A percentile compares a stretch with the other conserved stretches of the same genome.
Conservation (phyloP, 2,329 filamentous ascomycete species). For the Arthrobotrys iridis region DNA sequence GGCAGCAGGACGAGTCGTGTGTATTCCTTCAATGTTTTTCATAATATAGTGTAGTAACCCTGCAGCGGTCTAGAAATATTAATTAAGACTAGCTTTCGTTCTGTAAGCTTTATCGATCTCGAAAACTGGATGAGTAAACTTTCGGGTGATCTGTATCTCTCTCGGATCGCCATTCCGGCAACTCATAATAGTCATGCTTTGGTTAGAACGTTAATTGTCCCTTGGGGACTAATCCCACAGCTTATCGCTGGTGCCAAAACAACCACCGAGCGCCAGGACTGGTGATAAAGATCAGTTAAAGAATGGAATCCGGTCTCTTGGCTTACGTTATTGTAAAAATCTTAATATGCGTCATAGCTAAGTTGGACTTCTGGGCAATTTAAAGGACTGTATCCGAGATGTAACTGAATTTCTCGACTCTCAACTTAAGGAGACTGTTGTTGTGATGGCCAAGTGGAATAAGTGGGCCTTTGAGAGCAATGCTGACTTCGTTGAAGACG, state of each 20-base stretch:
- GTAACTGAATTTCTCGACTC: neutral
- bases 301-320: neutral
- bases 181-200: neutral
- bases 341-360: neutral
- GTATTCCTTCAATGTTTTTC: neutral
- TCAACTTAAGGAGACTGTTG: neutral
- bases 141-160: neutral
- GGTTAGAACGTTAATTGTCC: neutral
- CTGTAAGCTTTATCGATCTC: neutral
- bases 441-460: neutral
- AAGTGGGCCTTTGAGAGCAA: neutral
- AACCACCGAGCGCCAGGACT: neutral
- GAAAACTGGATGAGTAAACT: neutral
- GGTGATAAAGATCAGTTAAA: neutral
- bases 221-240: too few relatives aligned
- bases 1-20: neutral
- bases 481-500: neutral
- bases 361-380: neutral
- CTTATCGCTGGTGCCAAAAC: too few relatives aligned
- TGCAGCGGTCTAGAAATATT: too few relatives aligned
- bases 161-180: neutral
- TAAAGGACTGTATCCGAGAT: neutral
- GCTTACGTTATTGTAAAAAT: neutral
- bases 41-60: neutral
- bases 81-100: neutral